A percentile compares a stretch with the other conserved stretches of the same genome.
phyloP scores from a whole-genome alignment of 257 asterid species.

The Thymus quinquecostatus region DNA sequence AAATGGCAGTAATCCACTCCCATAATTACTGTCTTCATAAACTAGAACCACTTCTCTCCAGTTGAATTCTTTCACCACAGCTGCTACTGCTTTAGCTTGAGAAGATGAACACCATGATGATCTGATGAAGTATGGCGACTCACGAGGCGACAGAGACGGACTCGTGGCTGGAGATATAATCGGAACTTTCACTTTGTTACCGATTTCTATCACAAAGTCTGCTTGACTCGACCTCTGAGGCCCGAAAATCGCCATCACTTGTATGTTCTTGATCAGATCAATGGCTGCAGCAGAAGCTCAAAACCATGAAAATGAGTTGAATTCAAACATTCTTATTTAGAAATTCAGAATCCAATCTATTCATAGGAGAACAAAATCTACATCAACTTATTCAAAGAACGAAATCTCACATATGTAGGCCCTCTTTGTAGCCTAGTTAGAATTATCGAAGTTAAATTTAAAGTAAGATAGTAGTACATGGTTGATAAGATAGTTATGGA shows the following conservation, averaged over 20 bases:
- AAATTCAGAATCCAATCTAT: too few species aligned
- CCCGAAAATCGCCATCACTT: constrained; percentile 55
- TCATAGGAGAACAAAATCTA: too few species aligned
- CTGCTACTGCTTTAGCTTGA: constrained; percentile 54
- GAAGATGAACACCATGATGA: constrained; percentile 44
- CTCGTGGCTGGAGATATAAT: constrained; percentile 52
- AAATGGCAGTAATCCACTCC: constrained; percentile 49
- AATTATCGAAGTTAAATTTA: too few species aligned
- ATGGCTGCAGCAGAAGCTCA: constrained; percentile 37
- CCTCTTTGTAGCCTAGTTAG: too few species aligned
- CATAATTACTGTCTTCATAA: constrained; percentile 43
- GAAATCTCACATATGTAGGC: too few species aligned
- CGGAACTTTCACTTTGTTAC: constrained; percentile 48
- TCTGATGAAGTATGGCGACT: constrained; percentile 50
- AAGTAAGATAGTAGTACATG: too few species aligned
- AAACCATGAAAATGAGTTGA: not conserved
- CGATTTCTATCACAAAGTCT: constrained; percentile 49
- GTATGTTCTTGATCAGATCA: constrained; percentile 46
- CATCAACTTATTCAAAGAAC: too few species aligned
- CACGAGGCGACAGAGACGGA: constrained; percentile 50
- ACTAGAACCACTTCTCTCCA: constrained; percentile 53
- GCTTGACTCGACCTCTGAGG: constrained; percentile 50
- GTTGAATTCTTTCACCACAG: constrained; percentile 38
- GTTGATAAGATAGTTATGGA: too few species aligned
- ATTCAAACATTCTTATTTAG: too few species aligned